phyloP scores from a whole-genome alignment of 192 early-diverging fungal species.

The Linnemannia schmuckeri region DNA sequence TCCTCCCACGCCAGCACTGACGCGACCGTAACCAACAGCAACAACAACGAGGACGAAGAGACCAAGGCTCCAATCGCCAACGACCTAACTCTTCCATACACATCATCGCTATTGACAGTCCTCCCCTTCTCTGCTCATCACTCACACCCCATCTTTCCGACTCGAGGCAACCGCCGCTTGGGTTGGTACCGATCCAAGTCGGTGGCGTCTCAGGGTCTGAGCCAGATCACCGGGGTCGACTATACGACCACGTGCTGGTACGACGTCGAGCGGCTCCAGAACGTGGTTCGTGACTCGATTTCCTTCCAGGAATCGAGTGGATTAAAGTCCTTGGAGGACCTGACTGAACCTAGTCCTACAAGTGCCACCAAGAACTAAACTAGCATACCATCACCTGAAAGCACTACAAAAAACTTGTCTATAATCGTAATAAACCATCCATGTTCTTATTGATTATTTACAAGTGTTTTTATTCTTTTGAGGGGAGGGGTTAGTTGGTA shows the following conservation, averaged over 20 bases:
- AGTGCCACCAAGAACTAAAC: constrained; percentile 5
- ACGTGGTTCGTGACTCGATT: constrained; percentile 51
- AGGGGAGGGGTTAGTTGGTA: not conserved
- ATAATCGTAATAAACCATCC: not conserved
- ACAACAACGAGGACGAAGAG: not conserved
- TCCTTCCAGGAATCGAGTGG: constrained; percentile 42
- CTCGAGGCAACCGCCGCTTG: constrained; percentile 39
- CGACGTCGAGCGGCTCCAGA: constrained; percentile 51
- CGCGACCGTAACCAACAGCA: not conserved
- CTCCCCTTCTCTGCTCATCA: constrained; percentile 50
- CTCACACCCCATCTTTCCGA: constrained; percentile 49
- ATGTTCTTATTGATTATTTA: not conserved
- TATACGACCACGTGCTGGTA: constrained; percentile 58
- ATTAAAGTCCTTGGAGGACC: constrained; percentile 48
- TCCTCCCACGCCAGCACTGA: constrained; percentile 3
- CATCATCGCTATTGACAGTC: constrained; percentile 41
- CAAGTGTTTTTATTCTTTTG: not conserved
- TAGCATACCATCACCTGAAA: not conserved
- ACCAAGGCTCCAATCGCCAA: constrained; percentile 23
- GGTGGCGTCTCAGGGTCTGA: constrained; percentile 43
- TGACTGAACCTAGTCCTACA: constrained; percentile 32
- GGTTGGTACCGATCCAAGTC: constrained; percentile 57
- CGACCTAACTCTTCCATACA: constrained; percentile 42
- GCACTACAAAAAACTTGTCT: not conserved
- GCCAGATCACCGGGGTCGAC: constrained; percentile 51